phyloP scores from a whole-genome alignment of 352 stramenopile species.

The Phytophthora tentaculata region DNA sequence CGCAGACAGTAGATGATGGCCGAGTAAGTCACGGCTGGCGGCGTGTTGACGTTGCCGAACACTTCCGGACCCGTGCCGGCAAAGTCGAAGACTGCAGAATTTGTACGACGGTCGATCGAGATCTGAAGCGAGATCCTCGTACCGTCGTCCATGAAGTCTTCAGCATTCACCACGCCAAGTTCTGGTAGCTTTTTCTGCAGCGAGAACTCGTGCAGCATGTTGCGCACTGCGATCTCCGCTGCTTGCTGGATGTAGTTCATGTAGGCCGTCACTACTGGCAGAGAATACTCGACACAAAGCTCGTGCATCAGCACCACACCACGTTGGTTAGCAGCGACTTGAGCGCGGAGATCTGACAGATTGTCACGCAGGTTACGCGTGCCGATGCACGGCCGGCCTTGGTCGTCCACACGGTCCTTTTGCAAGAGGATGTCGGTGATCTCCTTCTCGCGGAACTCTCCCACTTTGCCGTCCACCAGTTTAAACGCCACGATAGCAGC shows the following conservation, averaged over 20 bases:
- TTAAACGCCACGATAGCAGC: slow-evolving; percentile 99
- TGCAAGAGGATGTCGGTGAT: slow-evolving; percentile 96
- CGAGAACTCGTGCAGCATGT: slow-evolving; percentile 96
- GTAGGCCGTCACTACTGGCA: slow-evolving; percentile 96
- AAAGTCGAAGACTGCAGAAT: slow-evolving; percentile 98
- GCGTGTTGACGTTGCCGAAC: slow-evolving; percentile 98
- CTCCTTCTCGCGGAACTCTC: slow-evolving; percentile 96
- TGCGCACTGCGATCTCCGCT: slow-evolving; percentile 94
- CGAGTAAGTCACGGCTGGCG: slow-evolving; percentile 97
- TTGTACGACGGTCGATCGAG: slow-evolving; percentile 92
- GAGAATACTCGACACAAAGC: slow-evolving; percentile 95
- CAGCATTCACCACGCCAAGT: slow-evolving; percentile 89
- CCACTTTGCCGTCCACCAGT: slow-evolving; percentile 93
- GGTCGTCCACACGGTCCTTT: slow-evolving; percentile 85
- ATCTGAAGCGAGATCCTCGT: slow-evolving; percentile 97
- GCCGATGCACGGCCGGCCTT: slow-evolving; percentile 87
- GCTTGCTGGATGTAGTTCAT: slow-evolving; percentile 99
- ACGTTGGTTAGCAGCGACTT: slow-evolving; percentile 98
- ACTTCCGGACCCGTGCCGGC: slow-evolving; percentile 97
- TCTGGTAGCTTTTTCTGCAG: slow-evolving; percentile 73
- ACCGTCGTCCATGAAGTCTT: slow-evolving; percentile 99
- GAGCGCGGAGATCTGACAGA: slow-evolving; percentile 96
- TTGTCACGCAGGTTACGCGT: slow-evolving; percentile 98
- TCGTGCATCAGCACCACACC: slow-evolving; percentile 96
- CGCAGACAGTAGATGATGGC: slow-evolving; percentile 99